Evolutionary conservation across 805 yeast genomes (phyloP).

Genomic region (Yarrowia sp.): DNA sequence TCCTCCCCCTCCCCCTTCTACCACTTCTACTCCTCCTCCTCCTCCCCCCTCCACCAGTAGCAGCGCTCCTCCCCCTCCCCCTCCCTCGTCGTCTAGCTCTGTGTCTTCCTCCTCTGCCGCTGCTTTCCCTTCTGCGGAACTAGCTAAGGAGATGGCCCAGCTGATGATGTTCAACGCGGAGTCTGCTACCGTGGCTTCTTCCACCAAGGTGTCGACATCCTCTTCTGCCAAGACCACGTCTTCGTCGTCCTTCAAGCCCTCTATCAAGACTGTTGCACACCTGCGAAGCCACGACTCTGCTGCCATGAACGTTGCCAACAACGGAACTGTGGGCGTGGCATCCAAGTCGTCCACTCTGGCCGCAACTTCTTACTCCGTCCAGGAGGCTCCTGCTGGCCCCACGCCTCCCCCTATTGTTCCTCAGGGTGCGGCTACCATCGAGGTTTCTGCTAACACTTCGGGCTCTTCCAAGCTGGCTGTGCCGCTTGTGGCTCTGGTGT

Average conservation of each 20-base stretch:
- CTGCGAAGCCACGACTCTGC: neutral
- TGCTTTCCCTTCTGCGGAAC: neutral
- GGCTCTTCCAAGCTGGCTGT: constrained; percentile 6
- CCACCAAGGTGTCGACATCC: neutral
- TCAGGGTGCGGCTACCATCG: neutral
- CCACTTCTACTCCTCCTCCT: neutral
- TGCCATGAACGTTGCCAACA: constrained; percentile 20
- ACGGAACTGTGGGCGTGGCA: neutral
- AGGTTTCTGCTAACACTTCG: constrained; percentile 1
- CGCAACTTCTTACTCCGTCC: neutral
- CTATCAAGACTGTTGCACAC: constrained; percentile 14
- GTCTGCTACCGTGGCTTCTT: neutral
- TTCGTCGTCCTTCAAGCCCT: constrained; percentile 5
- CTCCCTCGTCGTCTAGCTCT: neutral
- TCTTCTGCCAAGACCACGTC: neutral
- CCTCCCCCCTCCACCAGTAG: neutral
- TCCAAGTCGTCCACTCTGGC: neutral
- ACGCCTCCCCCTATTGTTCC: constrained; percentile 1
- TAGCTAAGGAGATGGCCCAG: constrained; percentile 3
- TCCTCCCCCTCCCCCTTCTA: neutral
- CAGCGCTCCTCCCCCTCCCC: neutral
- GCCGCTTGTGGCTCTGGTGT: neutral
- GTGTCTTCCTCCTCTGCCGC: neutral
- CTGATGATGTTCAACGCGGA: constrained; percentile 12
- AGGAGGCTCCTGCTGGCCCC: neutral